Evolutionary conservation across 2,329 filamentous ascomycete genomes (phyloP).

Genomic region (Exserohilum turcica): DNA sequence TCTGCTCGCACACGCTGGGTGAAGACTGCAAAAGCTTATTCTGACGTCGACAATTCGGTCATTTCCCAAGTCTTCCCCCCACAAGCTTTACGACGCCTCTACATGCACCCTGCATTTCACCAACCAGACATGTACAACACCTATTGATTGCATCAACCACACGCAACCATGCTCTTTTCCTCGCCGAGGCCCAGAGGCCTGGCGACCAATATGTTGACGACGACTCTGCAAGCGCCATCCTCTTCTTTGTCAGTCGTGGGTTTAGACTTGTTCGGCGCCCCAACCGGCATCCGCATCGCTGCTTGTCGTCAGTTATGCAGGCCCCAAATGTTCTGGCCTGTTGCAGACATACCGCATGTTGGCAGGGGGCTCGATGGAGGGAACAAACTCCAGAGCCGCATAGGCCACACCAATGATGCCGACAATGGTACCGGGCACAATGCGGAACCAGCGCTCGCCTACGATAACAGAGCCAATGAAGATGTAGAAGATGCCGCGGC

Average conservation of each 20-base stretch:
- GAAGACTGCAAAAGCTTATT: too few species aligned
- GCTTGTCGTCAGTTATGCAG: conserved; percentile 13
- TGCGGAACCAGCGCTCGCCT: conserved; percentile 67
- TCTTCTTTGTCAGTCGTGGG: conserved; percentile 5
- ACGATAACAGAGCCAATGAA: conserved; percentile 89
- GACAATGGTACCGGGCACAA: conserved; percentile 78
- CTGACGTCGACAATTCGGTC: too few species aligned
- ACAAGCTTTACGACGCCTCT: not conserved
- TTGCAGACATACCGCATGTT: conserved; percentile 54
- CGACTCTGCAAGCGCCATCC: conserved; percentile 39
- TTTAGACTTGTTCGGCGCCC: conserved; percentile 60
- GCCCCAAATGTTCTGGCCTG: too few species aligned
- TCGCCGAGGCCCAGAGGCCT: conserved; percentile 11
- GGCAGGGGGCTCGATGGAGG: conserved; percentile 58
- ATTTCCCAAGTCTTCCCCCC: not conserved
- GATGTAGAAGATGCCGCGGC: conserved; percentile 95
- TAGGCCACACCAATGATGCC: conserved; percentile 81
- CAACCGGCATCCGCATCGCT: conserved; percentile 59
- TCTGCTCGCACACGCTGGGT: too few species aligned
- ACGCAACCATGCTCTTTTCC: conserved; percentile 1
- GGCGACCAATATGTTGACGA: conserved; percentile 8
- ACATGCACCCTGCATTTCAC: not conserved
- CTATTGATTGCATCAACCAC: conserved; percentile 22
- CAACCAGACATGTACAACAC: conserved; percentile 12
- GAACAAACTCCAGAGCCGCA: conserved; percentile 57